Evolutionary conservation across 2,329 filamentous ascomycete species (phyloP).

Genomic region (Orbilia oligospora): DNA sequence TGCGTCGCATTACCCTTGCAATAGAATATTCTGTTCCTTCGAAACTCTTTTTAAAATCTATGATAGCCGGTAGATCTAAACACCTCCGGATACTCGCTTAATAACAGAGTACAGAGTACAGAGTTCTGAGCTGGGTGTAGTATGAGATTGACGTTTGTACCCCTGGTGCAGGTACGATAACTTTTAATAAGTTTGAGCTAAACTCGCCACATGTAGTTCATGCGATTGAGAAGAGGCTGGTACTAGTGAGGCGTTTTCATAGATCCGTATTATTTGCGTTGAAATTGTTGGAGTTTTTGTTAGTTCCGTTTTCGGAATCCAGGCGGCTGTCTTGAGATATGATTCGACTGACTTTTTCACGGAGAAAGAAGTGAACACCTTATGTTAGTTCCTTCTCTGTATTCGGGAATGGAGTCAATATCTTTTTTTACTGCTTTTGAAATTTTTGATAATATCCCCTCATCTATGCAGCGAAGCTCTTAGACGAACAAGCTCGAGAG

Average conservation of each 20-base stretch:
- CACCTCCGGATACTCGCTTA: slow-evolving; percentile 22
- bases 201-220: neutral
- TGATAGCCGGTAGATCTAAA: slow-evolving; percentile 3
- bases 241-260: neutral
- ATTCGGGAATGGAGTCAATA: neutral
- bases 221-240: neutral
- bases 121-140: slow-evolving; percentile 1
- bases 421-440: neutral
- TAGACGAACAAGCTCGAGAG: neutral
- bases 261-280: slow-evolving; percentile 22
- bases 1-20: neutral
- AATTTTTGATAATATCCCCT: too few species aligned
- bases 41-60: slow-evolving; percentile 3
- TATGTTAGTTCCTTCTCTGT: neutral
- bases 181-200: neutral
- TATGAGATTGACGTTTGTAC: neutral
- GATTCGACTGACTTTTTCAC: neutral
- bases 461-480: too few species aligned
- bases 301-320: slow-evolving; percentile 30
- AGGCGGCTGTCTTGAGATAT: too few species aligned
- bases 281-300: slow-evolving; percentile 21
- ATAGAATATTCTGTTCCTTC: slow-evolving; percentile 11
- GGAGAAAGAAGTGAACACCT: slow-evolving; percentile 6
- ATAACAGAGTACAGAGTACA: neutral
- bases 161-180: slow-evolving; percentile 21